These are phyloP conservation scores for Solanum corneliomulleri DNA, from an alignment of 257 asterid genomes.

Conservation along the genomic window DNA sequence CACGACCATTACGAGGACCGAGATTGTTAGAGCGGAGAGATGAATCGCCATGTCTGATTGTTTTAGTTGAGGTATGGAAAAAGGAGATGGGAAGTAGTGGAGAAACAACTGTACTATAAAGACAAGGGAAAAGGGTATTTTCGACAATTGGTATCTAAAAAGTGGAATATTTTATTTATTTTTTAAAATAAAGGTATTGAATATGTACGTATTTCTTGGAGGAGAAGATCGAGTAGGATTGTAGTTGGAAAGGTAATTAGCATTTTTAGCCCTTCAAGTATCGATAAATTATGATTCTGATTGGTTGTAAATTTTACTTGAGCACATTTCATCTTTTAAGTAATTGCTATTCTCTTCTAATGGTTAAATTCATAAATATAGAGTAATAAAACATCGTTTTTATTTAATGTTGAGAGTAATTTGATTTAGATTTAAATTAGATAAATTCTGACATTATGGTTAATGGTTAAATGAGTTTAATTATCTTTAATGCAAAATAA, in stretches of 20 bases:
- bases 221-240: neutral
- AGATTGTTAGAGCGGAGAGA: neutral
- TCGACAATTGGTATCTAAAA: neutral
- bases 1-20: neutral
- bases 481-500: neutral
- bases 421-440: no score
- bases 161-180: neutral
- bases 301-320: neutral
- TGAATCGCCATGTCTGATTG: constrained; percentile 3
- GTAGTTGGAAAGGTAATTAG: neutral
- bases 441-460: neutral
- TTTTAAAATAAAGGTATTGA: neutral
- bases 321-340: neutral
- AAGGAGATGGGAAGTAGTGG: neutral
- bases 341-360: neutral
- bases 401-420: neutral
- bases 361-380: neutral
- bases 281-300: neutral
- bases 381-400: neutral
- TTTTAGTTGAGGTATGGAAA: neutral
- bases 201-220: neutral
- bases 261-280: neutral
- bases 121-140: neutral
- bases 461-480: neutral
- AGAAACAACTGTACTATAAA: neutral